Evolutionary conservation across 2,329 filamentous ascomycete species (phyloP).

Genomic region (Lasiodiplodia sp.): DNA sequence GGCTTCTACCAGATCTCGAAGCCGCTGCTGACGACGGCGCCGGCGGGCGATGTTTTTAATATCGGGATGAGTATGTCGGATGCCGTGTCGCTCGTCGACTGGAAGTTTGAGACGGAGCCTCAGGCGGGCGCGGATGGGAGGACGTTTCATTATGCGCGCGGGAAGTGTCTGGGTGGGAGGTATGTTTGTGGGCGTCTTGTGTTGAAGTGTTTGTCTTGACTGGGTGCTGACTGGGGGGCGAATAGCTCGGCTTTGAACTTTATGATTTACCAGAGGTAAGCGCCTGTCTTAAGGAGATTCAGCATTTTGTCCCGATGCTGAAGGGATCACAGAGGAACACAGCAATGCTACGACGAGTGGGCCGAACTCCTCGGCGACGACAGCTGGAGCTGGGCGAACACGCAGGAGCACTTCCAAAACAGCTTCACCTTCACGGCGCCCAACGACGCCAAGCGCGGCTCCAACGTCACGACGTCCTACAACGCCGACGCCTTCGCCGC

Average conservation of each 20-base stretch:
- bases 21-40: constrained; percentile 33
- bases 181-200: not conserved
- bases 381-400: constrained; percentile 39
- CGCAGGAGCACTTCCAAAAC: constrained; percentile 42
- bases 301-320: not conserved
- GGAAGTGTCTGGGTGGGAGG: constrained; percentile 42
- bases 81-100: constrained; percentile 39
- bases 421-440: constrained; percentile 41
- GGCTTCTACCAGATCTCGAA: constrained; percentile 46
- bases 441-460: constrained; percentile 35
- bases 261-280: constrained; percentile 38
- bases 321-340: constrained; percentile 29
- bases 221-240: constrained; percentile 26
- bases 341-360: constrained; percentile 39
- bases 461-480: constrained; percentile 36
- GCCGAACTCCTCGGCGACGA: constrained; percentile 42
- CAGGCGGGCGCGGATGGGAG: constrained; percentile 36
- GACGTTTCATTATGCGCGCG: constrained; percentile 39
- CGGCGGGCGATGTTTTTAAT: constrained; percentile 36
- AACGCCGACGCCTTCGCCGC: constrained; percentile 33
- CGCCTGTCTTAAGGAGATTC: not conserved
- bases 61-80: constrained; percentile 35
- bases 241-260: constrained; percentile 38
- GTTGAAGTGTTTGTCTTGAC: constrained; percentile 5
- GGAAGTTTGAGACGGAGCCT: constrained; percentile 40